Conservation (phyloP, 1,284 basidiomycete genomes). For the Tetrapyrgos nigripes region DNA sequence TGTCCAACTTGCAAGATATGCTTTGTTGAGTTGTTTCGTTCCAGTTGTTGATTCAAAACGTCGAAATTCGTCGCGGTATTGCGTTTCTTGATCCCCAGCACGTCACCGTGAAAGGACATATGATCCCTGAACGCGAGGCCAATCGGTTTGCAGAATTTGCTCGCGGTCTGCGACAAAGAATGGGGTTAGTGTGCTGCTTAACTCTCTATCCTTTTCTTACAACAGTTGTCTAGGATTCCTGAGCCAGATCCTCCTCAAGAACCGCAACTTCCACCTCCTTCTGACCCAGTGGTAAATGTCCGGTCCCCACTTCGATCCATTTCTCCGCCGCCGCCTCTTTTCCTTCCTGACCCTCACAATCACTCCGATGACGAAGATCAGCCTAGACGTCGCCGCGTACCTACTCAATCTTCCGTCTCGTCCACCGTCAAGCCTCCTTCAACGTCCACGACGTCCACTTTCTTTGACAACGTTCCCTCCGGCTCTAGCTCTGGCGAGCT, state of each 20-base stretch:
- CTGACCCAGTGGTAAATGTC: slow-evolving; percentile 5
- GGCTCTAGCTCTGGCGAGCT: neutral
- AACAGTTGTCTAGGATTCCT: slow-evolving; percentile 8
- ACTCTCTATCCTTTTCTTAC: neutral
- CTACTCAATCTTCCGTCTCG: slow-evolving; percentile 20
- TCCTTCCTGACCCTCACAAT: slow-evolving; percentile 27
- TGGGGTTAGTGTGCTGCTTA: slow-evolving; percentile 56
- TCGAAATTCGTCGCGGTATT: slow-evolving; percentile 65
- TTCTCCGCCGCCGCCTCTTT: slow-evolving; percentile 42
- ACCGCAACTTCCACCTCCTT: slow-evolving; percentile 7
- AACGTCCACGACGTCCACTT: slow-evolving; percentile 6
- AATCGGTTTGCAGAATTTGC: slow-evolving; percentile 60
- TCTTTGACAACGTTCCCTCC: neutral
- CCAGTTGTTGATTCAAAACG: slow-evolving; percentile 73
- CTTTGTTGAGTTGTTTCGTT: slow-evolving; percentile 4
- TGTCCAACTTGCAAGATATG: slow-evolving; percentile 2
- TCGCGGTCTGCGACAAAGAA: slow-evolving; percentile 56
- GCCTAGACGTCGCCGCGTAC: slow-evolving; percentile 38
- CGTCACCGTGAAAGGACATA: slow-evolving; percentile 62
- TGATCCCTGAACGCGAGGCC: slow-evolving; percentile 63
- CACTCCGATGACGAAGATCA: slow-evolving; percentile 53
- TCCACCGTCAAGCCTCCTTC: slow-evolving; percentile 12
- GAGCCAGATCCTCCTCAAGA: slow-evolving; percentile 4
- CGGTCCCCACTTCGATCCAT: slow-evolving; percentile 53
- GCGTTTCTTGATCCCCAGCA: slow-evolving; percentile 72